Conservation (phyloP, 495 filamentous ascomycete genomes). For the Articulospora tetracladia region DNA sequence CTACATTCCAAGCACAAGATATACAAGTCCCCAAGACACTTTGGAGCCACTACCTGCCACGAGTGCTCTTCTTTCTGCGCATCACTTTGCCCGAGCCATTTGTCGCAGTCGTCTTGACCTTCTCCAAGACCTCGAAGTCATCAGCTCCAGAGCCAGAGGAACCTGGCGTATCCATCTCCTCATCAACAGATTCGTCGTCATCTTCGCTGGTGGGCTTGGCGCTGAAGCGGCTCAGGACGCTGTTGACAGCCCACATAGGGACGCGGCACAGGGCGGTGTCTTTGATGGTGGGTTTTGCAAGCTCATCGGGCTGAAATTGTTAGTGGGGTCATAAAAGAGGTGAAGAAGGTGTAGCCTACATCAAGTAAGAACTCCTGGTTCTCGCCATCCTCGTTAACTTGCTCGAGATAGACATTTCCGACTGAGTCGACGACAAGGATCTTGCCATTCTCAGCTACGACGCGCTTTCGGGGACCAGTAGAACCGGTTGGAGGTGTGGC, state of each 20-base stretch:
- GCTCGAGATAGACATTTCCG: constrained; percentile 90
- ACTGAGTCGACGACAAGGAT: constrained; percentile 85
- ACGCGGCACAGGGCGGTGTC: constrained; percentile 69
- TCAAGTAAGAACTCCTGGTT: constrained; percentile 81
- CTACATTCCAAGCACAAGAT: neutral
- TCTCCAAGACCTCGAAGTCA: constrained; percentile 54
- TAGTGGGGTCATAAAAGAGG: constrained; percentile 2
- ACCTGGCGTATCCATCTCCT: constrained; percentile 31
- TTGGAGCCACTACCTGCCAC: neutral
- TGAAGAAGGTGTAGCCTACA: constrained; percentile 37
- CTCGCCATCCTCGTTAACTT: constrained; percentile 81
- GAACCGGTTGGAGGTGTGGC: constrained; percentile 44
- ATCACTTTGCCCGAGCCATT: constrained; percentile 21
- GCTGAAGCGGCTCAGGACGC: constrained; percentile 52
- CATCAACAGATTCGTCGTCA: constrained; percentile 29
- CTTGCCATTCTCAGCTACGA: constrained; percentile 93
- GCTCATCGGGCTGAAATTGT: constrained; percentile 51
- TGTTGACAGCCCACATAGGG: constrained; percentile 61
- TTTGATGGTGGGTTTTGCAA: constrained; percentile 58
- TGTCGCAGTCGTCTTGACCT: constrained; percentile 33
- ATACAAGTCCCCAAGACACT: neutral
- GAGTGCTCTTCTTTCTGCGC: constrained; percentile 20
- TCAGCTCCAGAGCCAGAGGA: constrained; percentile 43
- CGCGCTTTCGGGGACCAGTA: constrained; percentile 68
- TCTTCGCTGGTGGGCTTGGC: constrained; percentile 30